phyloP scores from a whole-genome alignment of 352 stramenopile species.

The Pythium aristosporum region DNA sequence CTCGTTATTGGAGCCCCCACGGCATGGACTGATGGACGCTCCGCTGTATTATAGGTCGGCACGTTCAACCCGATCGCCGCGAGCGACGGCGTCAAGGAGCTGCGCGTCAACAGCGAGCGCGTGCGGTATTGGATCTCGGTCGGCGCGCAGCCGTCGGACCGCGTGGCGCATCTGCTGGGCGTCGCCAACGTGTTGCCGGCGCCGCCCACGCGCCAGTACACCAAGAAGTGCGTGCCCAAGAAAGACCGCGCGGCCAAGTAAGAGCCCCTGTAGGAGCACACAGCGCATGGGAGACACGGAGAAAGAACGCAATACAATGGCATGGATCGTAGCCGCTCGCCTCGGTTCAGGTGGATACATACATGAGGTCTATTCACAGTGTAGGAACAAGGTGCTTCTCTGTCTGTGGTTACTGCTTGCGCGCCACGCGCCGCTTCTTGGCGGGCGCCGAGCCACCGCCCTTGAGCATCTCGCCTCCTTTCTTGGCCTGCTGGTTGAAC shows the following conservation, averaged over 20 bases:
- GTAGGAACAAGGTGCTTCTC: neutral
- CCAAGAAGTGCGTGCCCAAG: slow-evolving; percentile 84
- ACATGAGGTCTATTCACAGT: no score
- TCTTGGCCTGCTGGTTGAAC: slow-evolving; percentile 97
- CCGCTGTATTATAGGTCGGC: slow-evolving; percentile 43
- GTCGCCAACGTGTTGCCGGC: slow-evolving; percentile 82
- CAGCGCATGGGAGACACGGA: neutral
- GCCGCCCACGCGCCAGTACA: slow-evolving; percentile 82
- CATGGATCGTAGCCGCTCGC: neutral
- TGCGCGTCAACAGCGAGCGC: slow-evolving; percentile 85
- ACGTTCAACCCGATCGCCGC: slow-evolving; percentile 88
- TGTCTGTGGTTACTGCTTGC: slow-evolving; percentile 33
- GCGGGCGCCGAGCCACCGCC: slow-evolving; percentile 84
- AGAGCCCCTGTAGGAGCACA: no score
- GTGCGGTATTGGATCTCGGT: slow-evolving; percentile 89
- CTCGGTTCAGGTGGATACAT: no score
- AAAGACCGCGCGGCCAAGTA: slow-evolving; percentile 73
- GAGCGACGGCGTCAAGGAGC: slow-evolving; percentile 82
- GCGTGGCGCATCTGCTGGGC: slow-evolving; percentile 74
- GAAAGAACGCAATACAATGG: neutral
- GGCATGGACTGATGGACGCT: no score
- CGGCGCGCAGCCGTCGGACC: slow-evolving; percentile 83
- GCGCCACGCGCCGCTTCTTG: slow-evolving; percentile 54
- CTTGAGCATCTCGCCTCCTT: slow-evolving; percentile 94
- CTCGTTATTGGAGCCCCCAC: neutral